Evolutionary conservation across 73 alveolate genomes (phyloP).

Genomic region (Uronychia binucleata): DNA sequence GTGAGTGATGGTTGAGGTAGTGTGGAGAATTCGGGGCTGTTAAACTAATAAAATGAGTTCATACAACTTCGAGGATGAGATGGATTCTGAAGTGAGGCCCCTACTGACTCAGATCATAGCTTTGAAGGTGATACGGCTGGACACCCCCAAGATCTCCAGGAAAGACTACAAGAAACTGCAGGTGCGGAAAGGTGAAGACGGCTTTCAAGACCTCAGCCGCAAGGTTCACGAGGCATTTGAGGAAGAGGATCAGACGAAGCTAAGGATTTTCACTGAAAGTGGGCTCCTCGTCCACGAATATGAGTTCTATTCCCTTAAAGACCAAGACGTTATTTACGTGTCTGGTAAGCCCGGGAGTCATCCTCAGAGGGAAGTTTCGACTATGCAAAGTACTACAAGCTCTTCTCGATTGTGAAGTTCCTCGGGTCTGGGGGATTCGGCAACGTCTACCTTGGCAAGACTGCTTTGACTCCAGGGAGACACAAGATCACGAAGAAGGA

Average conservation of each 20-base stretch:
- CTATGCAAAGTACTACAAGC: constrained; percentile 29
- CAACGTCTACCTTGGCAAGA: constrained; percentile 54
- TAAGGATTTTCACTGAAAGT: background rate
- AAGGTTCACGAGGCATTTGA: background rate
- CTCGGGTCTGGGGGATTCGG: constrained; percentile 87
- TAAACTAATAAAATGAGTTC: too few species aligned
- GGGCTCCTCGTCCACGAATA: constrained; percentile 20
- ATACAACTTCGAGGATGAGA: too few species aligned
- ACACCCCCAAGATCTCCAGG: too few species aligned
- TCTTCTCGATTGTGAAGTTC: constrained; percentile 31
- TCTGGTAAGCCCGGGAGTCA: constrained; percentile 22
- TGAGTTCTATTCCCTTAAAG: constrained; percentile 23
- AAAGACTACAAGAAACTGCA: too few species aligned
- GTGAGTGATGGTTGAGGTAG: too few species aligned
- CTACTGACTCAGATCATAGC: too few species aligned
- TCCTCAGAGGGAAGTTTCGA: constrained; percentile 10
- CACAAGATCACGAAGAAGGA: constrained; percentile 54
- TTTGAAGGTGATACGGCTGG: too few species aligned
- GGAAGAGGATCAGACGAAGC: background rate
- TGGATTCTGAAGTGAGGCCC: too few species aligned
- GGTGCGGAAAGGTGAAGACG: background rate
- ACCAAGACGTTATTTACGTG: constrained; percentile 7
- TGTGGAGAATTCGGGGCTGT: too few species aligned
- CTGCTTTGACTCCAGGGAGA: background rate
- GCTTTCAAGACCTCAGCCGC: background rate